Evolutionary conservation across 1,284 basidiomycete species (phyloP).

Genomic region (Retiboletus flavoniger): DNA sequence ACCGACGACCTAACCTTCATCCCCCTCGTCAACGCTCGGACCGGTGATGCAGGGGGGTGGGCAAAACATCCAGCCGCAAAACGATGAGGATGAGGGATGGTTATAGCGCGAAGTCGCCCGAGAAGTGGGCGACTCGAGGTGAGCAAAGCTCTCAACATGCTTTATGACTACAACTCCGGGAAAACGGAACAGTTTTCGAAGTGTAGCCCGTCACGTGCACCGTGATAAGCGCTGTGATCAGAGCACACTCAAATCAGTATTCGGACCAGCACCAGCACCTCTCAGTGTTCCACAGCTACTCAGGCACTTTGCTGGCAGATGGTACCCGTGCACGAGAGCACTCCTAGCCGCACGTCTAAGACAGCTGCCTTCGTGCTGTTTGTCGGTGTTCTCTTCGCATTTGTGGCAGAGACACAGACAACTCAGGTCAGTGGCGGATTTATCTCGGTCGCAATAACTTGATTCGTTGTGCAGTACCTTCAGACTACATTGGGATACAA

Average conservation of each 20-base stretch:
- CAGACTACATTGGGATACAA: slow-evolving; percentile 68
- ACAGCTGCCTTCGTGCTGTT: slow-evolving; percentile 29
- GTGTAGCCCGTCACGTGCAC: slow-evolving; percentile 14
- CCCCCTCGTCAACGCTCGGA: slow-evolving; percentile 56
- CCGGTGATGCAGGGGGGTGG: slow-evolving; percentile 20
- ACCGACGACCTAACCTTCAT: slow-evolving; percentile 98
- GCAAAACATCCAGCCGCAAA: slow-evolving; percentile 31
- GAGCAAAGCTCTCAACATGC: slow-evolving; percentile 67
- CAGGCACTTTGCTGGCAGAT: slow-evolving; percentile 11
- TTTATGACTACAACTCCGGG: slow-evolving; percentile 5
- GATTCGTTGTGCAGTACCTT: slow-evolving; percentile 53
- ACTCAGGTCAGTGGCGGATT: slow-evolving; percentile 53
- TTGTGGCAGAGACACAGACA: slow-evolving; percentile 68
- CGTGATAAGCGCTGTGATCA: too few species aligned
- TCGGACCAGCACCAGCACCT: neutral
- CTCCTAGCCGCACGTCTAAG: slow-evolving; percentile 23
- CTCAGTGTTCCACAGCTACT: neutral
- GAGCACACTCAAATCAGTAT: too few species aligned
- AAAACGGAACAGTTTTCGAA: neutral
- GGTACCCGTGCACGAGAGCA: slow-evolving; percentile 6
- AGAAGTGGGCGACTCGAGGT: slow-evolving; percentile 59
- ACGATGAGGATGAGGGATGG: slow-evolving; percentile 35
- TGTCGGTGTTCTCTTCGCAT: slow-evolving; percentile 59
- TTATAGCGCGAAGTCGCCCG: slow-evolving; percentile 47
- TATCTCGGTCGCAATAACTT: neutral